These are phyloP conservation scores for Caulochytrium protostelioides DNA, from an alignment of 371 early-diverging fungal genomes.

Conservation along the genomic window DNA sequence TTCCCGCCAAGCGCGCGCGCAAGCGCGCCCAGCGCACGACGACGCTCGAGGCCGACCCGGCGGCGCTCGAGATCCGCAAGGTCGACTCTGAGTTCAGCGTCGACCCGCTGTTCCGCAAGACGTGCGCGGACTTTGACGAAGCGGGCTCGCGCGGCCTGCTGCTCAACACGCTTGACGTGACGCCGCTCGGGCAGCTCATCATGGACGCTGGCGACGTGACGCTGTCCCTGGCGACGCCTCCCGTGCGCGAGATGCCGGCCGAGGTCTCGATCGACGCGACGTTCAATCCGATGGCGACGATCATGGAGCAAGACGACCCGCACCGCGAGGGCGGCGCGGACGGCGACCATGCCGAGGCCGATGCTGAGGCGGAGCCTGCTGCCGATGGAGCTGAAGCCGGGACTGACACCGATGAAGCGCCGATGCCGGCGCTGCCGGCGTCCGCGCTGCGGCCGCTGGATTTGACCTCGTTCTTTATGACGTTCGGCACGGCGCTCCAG, in stretches of 20 bases:
- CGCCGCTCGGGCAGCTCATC: slow-evolving; percentile 62
- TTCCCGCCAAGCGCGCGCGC: neutral
- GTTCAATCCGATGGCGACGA: slow-evolving; percentile 7
- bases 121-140: slow-evolving; percentile 92
- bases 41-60: slow-evolving; percentile 62
- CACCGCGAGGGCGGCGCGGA: no score
- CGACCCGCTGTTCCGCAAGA: slow-evolving; percentile 94
- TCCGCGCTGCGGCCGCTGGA: no score
- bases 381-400: no score
- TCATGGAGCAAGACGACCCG: no score
- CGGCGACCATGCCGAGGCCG: no score
- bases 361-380: no score
- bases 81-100: slow-evolving; percentile 78
- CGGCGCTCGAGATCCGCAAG: slow-evolving; percentile 52
- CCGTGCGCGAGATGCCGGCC: slow-evolving; percentile 3
- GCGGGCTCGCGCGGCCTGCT: slow-evolving; percentile 87
- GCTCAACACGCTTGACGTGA: slow-evolving; percentile 60
- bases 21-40: slow-evolving; percentile 4
- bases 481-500: no score
- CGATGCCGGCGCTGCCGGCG: no score
- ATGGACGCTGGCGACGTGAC: slow-evolving; percentile 73
- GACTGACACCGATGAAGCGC: no score
- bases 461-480: no score
- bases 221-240: slow-evolving; percentile 2
- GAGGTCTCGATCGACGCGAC: slow-evolving; percentile 3